Conservation (phyloP, 352 stramenopile species). For the Globisporangium cederbergense region DNA sequence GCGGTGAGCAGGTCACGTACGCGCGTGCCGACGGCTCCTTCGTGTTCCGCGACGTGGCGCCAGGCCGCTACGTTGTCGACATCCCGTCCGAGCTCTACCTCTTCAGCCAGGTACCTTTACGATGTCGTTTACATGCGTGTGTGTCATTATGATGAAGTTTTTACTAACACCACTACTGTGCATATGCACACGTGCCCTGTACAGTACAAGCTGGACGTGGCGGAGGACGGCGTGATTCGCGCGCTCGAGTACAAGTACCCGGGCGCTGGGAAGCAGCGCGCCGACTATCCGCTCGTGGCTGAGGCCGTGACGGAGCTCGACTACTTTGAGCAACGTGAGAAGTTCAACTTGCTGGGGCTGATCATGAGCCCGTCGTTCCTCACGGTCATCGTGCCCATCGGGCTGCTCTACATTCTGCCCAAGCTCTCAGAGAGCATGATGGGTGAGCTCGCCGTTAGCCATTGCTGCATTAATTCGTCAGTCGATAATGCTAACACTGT, state of each 20-base stretch:
- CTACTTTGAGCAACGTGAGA: slow-evolving; percentile 84
- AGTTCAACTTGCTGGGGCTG: slow-evolving; percentile 71
- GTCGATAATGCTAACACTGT: background rate
- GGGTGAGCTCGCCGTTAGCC: slow-evolving; percentile 29
- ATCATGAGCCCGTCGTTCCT: slow-evolving; percentile 85
- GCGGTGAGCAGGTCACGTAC: slow-evolving; percentile 67
- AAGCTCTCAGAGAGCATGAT: slow-evolving; percentile 80
- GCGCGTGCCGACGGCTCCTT: slow-evolving; percentile 64
- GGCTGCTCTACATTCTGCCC: slow-evolving; percentile 72
- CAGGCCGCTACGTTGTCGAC: slow-evolving; percentile 73
- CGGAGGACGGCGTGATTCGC: slow-evolving; percentile 15
- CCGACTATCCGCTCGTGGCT: slow-evolving; percentile 57
- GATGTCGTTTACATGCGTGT: background rate
- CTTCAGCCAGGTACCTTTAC: slow-evolving; percentile 50
- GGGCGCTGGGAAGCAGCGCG: slow-evolving; percentile 55
- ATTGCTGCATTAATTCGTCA: no score
- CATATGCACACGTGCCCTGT: background rate
- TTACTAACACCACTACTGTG: background rate
- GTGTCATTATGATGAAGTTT: background rate
- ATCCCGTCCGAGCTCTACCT: slow-evolving; percentile 62
- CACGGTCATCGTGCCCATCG: slow-evolving; percentile 72
- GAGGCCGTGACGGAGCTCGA: slow-evolving; percentile 68
- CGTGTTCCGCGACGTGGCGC: slow-evolving; percentile 64
- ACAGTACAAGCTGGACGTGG: slow-evolving; percentile 12
- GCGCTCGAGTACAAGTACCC: slow-evolving; percentile 78